phyloP scores from a whole-genome alignment of 2,329 filamentous ascomycete species.

The Coniosporium tulheliwenetii region DNA sequence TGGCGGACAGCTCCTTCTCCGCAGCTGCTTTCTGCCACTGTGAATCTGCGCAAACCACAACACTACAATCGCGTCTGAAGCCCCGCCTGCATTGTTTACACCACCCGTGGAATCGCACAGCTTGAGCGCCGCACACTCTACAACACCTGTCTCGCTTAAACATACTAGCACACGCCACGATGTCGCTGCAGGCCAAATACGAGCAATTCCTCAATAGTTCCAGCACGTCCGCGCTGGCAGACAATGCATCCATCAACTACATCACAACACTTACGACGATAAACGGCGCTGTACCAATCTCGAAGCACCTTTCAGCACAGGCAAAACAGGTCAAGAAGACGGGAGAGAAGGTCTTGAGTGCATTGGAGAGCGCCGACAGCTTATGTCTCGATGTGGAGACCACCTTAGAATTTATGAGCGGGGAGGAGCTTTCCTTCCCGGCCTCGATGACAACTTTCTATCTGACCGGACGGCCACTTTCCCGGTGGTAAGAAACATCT shows the following conservation, averaged over 20 bases:
- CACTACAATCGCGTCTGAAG: no score
- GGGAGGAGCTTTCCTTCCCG: constrained; percentile 80
- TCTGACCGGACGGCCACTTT: constrained; percentile 66
- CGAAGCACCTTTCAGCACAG: constrained; percentile 64
- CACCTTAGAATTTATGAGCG: constrained; percentile 62
- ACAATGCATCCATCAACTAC: constrained; percentile 49
- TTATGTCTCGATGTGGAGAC: constrained; percentile 70
- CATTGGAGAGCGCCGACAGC: constrained; percentile 54
- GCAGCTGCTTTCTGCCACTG: no score
- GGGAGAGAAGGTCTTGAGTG: constrained; percentile 58
- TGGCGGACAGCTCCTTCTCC: no score
- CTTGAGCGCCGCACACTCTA: not conserved
- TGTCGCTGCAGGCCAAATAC: constrained; percentile 24
- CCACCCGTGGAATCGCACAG: no score
- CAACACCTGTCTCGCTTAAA: not conserved
- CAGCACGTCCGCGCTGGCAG: constrained; percentile 24
- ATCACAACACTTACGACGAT: constrained; percentile 73
- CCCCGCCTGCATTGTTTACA: no score
- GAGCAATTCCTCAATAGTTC: constrained; percentile 28
- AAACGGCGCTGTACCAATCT: constrained; percentile 55
- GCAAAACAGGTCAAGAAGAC: constrained; percentile 68
- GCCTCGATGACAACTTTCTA: constrained; percentile 87
- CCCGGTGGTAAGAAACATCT: constrained; percentile 56
- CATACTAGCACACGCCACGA: constrained; percentile 8
- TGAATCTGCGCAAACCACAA: no score